Percentiles rank a stretch among this genome's conserved stretches.
These are phyloP conservation scores for Plasmodium gaboni DNA, from an alignment of 169 alveolate genomes.

Conservation along the genomic window DNA sequence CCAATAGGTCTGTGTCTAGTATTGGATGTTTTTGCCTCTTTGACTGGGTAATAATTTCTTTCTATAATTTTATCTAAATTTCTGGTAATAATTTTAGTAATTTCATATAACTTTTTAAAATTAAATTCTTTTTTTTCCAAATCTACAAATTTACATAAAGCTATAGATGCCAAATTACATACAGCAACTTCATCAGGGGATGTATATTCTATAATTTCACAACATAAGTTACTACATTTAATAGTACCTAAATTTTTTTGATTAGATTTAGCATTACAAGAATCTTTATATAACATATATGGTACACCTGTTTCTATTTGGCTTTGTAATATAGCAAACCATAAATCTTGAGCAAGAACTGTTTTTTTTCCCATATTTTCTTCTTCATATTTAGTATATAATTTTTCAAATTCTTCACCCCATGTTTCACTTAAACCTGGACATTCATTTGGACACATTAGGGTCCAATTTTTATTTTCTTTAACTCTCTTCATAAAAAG, in stretches of 20 bases:
- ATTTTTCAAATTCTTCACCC: conserved; percentile 96
- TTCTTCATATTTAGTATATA: conserved; percentile 92
- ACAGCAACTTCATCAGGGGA: conserved; percentile 98
- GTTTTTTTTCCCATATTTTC: conserved; percentile 95
- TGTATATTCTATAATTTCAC: conserved; percentile 98
- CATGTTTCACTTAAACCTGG: conserved; percentile 95
- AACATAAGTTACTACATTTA: conserved; percentile 96
- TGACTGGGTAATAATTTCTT: conserved; percentile 95
- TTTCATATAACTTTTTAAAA: conserved; percentile 89
- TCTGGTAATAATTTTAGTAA: conserved; percentile 93
- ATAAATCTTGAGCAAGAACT: conserved; percentile 96
- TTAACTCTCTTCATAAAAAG: conserved; percentile 98
- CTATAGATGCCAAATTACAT: conserved; percentile 98
- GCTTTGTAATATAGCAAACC: conserved; percentile 96
- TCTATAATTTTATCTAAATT: conserved; percentile 97
- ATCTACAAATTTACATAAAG: conserved; percentile 90
- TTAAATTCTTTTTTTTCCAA: conserved; percentile 81
- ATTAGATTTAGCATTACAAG: conserved; percentile 96
- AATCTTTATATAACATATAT: conserved; percentile 96
- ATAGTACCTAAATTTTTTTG: conserved; percentile 98
- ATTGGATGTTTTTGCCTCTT: conserved; percentile 95
- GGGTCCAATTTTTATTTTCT: conserved; percentile 95
- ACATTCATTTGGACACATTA: conserved; percentile 99
- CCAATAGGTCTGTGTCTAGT: conserved; percentile 99
- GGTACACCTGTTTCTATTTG: conserved; percentile 99